Conservation (phyloP, 768 basidiomycete species). For the Amanita pseudoporphyria region DNA sequence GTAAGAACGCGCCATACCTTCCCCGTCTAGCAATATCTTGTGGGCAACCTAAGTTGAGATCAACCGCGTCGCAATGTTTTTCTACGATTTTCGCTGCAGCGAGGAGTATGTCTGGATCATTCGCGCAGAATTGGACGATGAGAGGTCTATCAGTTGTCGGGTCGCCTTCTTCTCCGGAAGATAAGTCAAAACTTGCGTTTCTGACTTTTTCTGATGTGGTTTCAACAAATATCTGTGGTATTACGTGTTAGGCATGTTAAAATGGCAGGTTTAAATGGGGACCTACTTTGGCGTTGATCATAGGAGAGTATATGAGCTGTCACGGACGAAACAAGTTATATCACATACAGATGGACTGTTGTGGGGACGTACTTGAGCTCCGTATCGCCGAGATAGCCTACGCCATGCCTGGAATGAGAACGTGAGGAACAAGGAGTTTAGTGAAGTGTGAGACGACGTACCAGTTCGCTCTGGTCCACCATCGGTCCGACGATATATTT, state of each 20-base stretch:
- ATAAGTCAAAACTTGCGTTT: slow-evolving; percentile 57
- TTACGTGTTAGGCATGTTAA: neutral
- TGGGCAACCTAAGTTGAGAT: slow-evolving; percentile 91
- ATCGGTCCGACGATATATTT: slow-evolving; percentile 93
- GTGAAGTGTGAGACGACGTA: slow-evolving; percentile 28
- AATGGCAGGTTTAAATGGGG: neutral
- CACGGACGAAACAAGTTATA: neutral
- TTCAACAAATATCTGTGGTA: slow-evolving; percentile 51
- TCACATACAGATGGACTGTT: neutral
- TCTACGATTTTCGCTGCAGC: slow-evolving; percentile 71
- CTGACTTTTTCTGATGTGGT: slow-evolving; percentile 43
- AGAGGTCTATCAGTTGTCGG: slow-evolving; percentile 68
- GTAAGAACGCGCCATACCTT: slow-evolving; percentile 81
- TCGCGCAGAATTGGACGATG: slow-evolving; percentile 90
- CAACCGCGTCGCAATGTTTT: slow-evolving; percentile 81
- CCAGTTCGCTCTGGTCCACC: slow-evolving; percentile 97
- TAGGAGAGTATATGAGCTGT: slow-evolving; percentile 90
- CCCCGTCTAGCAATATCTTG: slow-evolving; percentile 91
- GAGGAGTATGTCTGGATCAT: slow-evolving; percentile 73
- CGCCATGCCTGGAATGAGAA: slow-evolving; percentile 68
- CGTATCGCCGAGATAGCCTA: slow-evolving; percentile 70
- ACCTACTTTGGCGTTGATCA: slow-evolving; percentile 88
- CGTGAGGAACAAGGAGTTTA: neutral
- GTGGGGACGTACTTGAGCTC: slow-evolving; percentile 52
- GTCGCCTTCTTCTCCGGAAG: slow-evolving; percentile 76